Evolutionary conservation across 2,329 filamentous ascomycete species (phyloP).

Genomic region (Hymenoscyphus repandus): DNA sequence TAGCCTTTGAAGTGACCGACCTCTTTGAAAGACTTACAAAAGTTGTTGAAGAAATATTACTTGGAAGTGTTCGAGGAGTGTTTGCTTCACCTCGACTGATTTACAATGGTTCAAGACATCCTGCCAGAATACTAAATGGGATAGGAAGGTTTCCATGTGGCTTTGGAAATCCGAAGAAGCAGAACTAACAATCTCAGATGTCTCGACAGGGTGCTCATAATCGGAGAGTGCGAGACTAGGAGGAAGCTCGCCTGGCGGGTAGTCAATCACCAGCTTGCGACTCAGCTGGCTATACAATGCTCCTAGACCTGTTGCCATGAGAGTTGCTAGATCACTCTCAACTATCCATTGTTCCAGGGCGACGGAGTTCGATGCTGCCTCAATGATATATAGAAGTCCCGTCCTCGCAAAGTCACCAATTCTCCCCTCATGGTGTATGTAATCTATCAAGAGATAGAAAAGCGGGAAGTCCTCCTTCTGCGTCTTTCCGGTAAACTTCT

Average conservation of each 20-base stretch:
- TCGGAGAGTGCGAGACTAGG: slow-evolving; percentile 86
- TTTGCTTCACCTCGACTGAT: slow-evolving; percentile 86
- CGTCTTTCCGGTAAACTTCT: slow-evolving; percentile 76
- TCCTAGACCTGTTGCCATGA: slow-evolving; percentile 94
- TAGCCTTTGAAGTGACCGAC: slow-evolving; percentile 5
- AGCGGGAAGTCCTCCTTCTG: slow-evolving; percentile 91
- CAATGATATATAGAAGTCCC: slow-evolving; percentile 90
- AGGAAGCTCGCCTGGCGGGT: slow-evolving; percentile 69
- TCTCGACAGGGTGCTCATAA: slow-evolving; percentile 67
- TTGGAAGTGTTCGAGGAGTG: slow-evolving; percentile 92
- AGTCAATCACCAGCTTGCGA: slow-evolving; percentile 76
- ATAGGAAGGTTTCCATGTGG: slow-evolving; percentile 91
- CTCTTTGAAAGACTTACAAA: slow-evolving; percentile 51
- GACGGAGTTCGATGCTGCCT: slow-evolving; percentile 78
- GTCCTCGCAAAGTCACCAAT: slow-evolving; percentile 95
- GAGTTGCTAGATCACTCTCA: slow-evolving; percentile 88
- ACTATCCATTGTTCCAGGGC: slow-evolving; percentile 93
- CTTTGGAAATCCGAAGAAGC: slow-evolving; percentile 71
- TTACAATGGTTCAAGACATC: slow-evolving; percentile 94
- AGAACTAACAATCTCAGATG: slow-evolving; percentile 67
- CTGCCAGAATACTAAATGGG: slow-evolving; percentile 95
- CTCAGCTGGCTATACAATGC: slow-evolving; percentile 64
- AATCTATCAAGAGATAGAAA: slow-evolving; percentile 93
- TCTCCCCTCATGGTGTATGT: slow-evolving; percentile 91
- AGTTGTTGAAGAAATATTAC: slow-evolving; percentile 93